A percentile compares a stretch with the other conserved stretches of the same genome.
These are phyloP conservation scores for Colletotrichum lindemuthianum DNA, from an alignment of 2,329 filamentous ascomycete species.

Conservation along the genomic window DNA sequence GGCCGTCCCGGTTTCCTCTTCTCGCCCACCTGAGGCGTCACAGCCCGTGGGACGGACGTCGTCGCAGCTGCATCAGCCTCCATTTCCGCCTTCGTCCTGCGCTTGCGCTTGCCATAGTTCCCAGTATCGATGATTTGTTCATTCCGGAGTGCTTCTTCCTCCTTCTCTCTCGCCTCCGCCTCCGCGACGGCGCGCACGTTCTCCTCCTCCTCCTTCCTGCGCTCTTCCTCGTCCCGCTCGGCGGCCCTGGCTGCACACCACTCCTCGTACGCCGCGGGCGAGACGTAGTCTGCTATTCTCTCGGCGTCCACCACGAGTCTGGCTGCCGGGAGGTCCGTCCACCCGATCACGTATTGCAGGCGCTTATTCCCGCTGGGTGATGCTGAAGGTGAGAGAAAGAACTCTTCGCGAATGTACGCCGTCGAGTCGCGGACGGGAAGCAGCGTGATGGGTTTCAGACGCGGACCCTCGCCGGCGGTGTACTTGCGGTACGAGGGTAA, in stretches of 20 bases:
- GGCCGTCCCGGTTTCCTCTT: constrained; percentile 37
- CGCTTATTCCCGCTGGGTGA: constrained; percentile 52
- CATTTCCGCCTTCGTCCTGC: not conserved
- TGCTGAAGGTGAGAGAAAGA: constrained; percentile 53
- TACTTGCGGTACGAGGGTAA: constrained; percentile 41
- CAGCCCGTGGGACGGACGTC: constrained; percentile 7
- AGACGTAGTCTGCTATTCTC: constrained; percentile 67
- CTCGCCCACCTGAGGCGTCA: constrained; percentile 42
- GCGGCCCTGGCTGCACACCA: constrained; percentile 62
- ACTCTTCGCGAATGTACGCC: constrained; percentile 66
- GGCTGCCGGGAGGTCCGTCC: constrained; percentile 62
- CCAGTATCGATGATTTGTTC: not conserved
- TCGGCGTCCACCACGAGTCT: constrained; percentile 57
- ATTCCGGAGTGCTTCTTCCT: constrained; percentile 10
- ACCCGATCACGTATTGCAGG: constrained; percentile 65
- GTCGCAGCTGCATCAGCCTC: not conserved
- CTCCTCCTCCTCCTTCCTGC: constrained; percentile 41
- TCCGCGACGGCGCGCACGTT: constrained; percentile 25
- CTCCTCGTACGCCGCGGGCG: constrained; percentile 63
- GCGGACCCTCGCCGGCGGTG: constrained; percentile 58
- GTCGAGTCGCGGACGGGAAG: constrained; percentile 60
- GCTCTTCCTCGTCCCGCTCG: constrained; percentile 52
- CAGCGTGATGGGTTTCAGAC: constrained; percentile 58
- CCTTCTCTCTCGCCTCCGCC: constrained; percentile 14
- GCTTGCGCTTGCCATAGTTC: constrained; percentile 5